phyloP scores from a whole-genome alignment of 2,329 filamentous ascomycete genomes.

The Lecanicillium sp. region DNA sequence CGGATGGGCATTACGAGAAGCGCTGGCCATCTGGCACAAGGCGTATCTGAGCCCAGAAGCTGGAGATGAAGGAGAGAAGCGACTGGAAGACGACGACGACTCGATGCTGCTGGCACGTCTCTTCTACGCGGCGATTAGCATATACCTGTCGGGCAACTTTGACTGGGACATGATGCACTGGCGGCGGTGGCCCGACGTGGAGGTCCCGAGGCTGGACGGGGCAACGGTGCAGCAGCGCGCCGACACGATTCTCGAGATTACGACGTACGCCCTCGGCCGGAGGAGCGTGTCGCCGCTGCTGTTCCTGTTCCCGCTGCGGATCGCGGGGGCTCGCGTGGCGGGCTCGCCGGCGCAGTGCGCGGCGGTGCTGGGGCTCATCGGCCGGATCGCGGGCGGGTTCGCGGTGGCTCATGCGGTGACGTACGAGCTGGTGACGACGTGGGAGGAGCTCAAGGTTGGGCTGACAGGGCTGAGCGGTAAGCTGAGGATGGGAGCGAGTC shows the following conservation, averaged over 20 bases:
- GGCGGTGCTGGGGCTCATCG: constrained; percentile 14
- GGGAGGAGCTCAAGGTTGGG: background rate
- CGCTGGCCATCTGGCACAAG: constrained; percentile 10
- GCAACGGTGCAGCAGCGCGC: constrained; percentile 16
- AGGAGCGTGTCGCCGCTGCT: constrained; percentile 22
- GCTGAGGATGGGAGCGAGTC: background rate
- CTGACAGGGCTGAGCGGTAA: background rate
- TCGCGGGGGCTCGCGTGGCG: constrained; percentile 23
- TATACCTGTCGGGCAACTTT: constrained; percentile 28
- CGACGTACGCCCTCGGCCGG: constrained; percentile 9
- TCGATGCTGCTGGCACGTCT: constrained; percentile 15
- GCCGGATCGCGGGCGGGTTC: constrained; percentile 14
- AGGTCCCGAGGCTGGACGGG: constrained; percentile 15
- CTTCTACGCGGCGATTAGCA: constrained; percentile 24
- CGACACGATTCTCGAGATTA: constrained; percentile 15
- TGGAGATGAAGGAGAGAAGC: no score
- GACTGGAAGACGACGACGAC: constrained; percentile 1
- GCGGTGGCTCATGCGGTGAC: constrained; percentile 17
- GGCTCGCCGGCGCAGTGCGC: constrained; percentile 14
- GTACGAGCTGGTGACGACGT: constrained; percentile 1
- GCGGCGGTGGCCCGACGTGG: constrained; percentile 13
- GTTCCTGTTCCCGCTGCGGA: constrained; percentile 25
- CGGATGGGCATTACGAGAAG: constrained; percentile 3
- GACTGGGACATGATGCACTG: constrained; percentile 26
- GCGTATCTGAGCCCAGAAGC: constrained; percentile 3